A percentile compares a stretch with the other conserved stretches of the same genome.
Evolutionary conservation across 1,284 basidiomycete species (phyloP).

Genomic region (Cystobasidium pallidum): DNA sequence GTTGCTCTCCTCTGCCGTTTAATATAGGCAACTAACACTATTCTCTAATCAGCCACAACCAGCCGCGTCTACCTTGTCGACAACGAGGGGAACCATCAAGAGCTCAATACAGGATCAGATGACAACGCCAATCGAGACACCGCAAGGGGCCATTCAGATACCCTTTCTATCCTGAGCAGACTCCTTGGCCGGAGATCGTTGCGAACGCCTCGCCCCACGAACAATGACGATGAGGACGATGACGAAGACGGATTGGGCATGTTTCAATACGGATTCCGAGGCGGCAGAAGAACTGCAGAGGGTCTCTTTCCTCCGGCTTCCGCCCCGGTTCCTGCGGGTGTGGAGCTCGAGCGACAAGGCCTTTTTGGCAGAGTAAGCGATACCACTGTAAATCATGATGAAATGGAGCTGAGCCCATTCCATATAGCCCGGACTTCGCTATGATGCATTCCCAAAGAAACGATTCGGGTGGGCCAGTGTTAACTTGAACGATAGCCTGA

Average conservation of each 20-base stretch:
- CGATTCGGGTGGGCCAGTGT: conserved; percentile 37
- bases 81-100: conserved; percentile 32
- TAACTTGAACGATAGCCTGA: conserved; percentile 43
- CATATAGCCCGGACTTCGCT: conserved; percentile 44
- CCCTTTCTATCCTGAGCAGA: conserved; percentile 42
- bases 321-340: conserved; percentile 71
- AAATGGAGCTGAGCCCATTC: neutral
- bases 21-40: neutral
- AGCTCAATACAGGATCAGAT: conserved; percentile 17
- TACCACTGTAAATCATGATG: neutral
- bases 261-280: conserved; percentile 48
- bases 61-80: conserved; percentile 46
- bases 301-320: conserved; percentile 54
- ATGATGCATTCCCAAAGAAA: conserved; percentile 23
- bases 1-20: neutral
- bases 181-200: conserved; percentile 45
- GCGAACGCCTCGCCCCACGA: conserved; percentile 40
- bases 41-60: conserved; percentile 34
- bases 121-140: neutral
- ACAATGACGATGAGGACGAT: conserved; percentile 46
- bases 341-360: conserved; percentile 73
- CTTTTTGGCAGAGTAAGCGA: conserved; percentile 77
- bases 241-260: conserved; percentile 50
- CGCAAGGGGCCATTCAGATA: conserved; percentile 17
- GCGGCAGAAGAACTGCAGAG: conserved; percentile 44